Evolutionary conservation across 176 grass and related monocot species (phyloP).

Genomic region (Eragrostis nindensis): DNA sequence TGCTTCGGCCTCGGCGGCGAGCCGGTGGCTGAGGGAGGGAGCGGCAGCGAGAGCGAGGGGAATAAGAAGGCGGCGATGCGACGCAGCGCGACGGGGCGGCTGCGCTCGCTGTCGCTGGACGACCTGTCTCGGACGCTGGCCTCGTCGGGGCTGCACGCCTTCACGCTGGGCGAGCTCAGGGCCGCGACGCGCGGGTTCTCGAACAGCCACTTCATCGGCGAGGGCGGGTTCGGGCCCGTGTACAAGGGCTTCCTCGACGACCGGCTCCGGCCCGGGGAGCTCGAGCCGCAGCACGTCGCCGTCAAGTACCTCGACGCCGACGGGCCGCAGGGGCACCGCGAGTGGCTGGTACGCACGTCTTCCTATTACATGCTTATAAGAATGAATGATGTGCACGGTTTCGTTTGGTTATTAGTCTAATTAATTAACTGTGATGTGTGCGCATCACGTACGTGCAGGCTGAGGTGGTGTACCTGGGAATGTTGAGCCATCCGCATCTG

Average conservation of each 20-base stretch:
- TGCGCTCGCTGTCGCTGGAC: conserved; percentile 47
- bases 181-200: conserved; percentile 58
- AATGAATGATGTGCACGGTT: not conserved
- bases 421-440: not conserved
- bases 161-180: conserved; percentile 65
- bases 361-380: not conserved
- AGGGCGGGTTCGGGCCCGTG: conserved; percentile 89
- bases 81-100: conserved; percentile 47
- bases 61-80: conserved; percentile 1
- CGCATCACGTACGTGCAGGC: conserved; percentile 38
- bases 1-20: conserved; percentile 41
- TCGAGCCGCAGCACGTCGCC: conserved; percentile 67
- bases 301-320: conserved; percentile 87
- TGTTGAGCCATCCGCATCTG: conserved; percentile 73
- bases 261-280: conserved; percentile 48
- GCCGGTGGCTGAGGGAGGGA: not conserved
- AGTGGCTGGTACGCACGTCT: conserved; percentile 70
- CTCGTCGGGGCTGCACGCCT: conserved; percentile 65
- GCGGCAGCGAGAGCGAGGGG: not conserved
- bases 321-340: conserved; percentile 72
- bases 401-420: not conserved
- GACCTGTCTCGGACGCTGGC: conserved; percentile 75
- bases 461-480: conserved; percentile 86
- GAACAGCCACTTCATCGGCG: conserved; percentile 57
- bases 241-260: conserved; percentile 86